A percentile compares a stretch with the other conserved stretches of the same genome.
phyloP scores from a whole-genome alignment of 75 land plant genomes.

The Larix kaempferi region DNA sequence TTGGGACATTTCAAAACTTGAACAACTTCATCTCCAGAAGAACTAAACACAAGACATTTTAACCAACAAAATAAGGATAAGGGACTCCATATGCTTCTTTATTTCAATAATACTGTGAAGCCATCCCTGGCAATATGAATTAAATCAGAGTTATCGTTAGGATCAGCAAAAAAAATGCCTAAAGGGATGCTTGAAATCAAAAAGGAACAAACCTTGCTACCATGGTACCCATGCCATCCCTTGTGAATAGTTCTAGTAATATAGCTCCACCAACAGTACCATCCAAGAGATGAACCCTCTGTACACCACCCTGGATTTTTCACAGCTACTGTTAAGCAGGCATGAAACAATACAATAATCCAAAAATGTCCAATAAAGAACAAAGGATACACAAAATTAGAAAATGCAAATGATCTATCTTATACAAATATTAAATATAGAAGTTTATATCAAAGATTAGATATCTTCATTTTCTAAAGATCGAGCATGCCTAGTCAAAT shows the following conservation, averaged over 20 bases:
- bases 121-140: too few species aligned
- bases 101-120: too few species aligned
- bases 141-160: too few species aligned
- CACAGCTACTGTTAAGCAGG: background rate
- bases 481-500: background rate
- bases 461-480: background rate
- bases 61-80: too few species aligned
- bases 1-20: too few species aligned
- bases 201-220: constrained; percentile 67
- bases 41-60: too few species aligned
- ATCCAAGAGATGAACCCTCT: constrained; percentile 91
- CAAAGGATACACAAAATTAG: background rate
- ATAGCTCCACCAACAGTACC: constrained; percentile 83
- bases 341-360: background rate
- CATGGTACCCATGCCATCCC: constrained; percentile 99
- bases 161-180: background rate
- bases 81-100: too few species aligned
- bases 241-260: constrained; percentile 83
- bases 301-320: constrained; percentile 78
- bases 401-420: background rate
- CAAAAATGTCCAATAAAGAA: background rate
- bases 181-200: background rate
- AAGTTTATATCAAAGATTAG: background rate
- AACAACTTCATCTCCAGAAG: too few species aligned
- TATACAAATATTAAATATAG: background rate